Evolutionary conservation across 2,329 filamentous ascomycete species (phyloP).

Genomic region (Pestalotiopsis sp.): DNA sequence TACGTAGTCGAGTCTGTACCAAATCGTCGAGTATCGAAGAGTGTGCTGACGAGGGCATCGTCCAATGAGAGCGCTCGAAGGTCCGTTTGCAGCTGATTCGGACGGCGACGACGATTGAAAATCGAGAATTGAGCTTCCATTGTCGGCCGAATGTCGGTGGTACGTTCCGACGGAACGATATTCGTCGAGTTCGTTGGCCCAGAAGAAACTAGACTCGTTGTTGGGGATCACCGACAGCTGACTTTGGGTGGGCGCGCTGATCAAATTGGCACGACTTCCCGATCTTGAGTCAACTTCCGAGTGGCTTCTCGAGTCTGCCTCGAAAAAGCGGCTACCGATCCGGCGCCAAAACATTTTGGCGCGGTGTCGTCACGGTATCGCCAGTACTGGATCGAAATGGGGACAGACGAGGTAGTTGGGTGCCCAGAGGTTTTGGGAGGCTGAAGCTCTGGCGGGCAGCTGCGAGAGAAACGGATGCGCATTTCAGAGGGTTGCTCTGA

Average conservation of each 20-base stretch:
- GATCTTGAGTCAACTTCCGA: not conserved
- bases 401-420: not conserved
- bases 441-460: not conserved
- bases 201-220: not conserved
- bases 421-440: not conserved
- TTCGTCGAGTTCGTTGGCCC: not conserved
- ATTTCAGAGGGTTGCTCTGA: not conserved
- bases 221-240: not conserved
- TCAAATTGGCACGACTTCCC: not conserved
- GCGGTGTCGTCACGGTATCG: not conserved
- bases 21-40: slow-evolving; percentile 9
- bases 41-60: not conserved
- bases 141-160: not conserved
- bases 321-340: not conserved
- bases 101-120: not conserved
- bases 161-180: not conserved
- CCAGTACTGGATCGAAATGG: not conserved
- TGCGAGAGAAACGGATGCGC: not conserved
- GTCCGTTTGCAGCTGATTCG: not conserved
- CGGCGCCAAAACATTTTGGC: not conserved
- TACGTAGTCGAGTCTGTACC: slow-evolving; percentile 1
- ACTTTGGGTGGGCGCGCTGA: not conserved
- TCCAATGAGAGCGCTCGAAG: not conserved
- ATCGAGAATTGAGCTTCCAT: not conserved
- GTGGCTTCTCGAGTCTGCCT: not conserved